Evolutionary conservation across 331 rosid genomes (phyloP), one percentile per base, ranked within the genome.

Genomic region (Acacia pycnantha): DNA sequence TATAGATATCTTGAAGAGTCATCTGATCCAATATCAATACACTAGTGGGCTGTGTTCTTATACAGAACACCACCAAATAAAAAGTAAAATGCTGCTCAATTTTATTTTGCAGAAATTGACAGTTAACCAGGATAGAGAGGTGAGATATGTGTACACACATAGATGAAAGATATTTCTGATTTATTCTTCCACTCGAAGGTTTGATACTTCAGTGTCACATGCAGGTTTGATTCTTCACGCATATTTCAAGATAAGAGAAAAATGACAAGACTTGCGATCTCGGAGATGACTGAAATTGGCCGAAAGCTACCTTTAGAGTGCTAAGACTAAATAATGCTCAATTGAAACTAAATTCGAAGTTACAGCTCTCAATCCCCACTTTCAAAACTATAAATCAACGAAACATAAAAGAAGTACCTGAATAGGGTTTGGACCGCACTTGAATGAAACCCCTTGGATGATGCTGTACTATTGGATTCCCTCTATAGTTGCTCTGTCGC

Each of bases 391-490:
- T 2, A n/a, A 56, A 22, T 22, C 10, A 56, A 51, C 4, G n/a
- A 19, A 61, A 18, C 22, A 62, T 37, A 5, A n/a, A 79, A 19
- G 46, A 81, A 88, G 51, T 41, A 95, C 99, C 98, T 95, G 98
- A 86, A 90, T 84, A 77, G 98, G 80, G 76, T 90, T 92, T 58
- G 97, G 92, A 27, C 98, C 97, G 77, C 91, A 95, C 92, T 93
- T 95, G 87, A 95, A 95, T 43, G 93, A 88, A 78, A 76, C 90
- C 2, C 98, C 97, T 40, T 92, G 94, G 90, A 85, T 21, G 64
- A n/a, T 56, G 64, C 64, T n/a, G 29, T 8, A 56, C n/a, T 2
- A 56, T 21, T 56, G 14, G 64, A 56, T n/a, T 9, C 29, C 64
- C 64, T 9, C 29, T 4, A 3, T 8, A n/a, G 29, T 56, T 56